Conservation (phyloP, 2,329 filamentous ascomycete species). For the Chaetomium sp. region DNA sequence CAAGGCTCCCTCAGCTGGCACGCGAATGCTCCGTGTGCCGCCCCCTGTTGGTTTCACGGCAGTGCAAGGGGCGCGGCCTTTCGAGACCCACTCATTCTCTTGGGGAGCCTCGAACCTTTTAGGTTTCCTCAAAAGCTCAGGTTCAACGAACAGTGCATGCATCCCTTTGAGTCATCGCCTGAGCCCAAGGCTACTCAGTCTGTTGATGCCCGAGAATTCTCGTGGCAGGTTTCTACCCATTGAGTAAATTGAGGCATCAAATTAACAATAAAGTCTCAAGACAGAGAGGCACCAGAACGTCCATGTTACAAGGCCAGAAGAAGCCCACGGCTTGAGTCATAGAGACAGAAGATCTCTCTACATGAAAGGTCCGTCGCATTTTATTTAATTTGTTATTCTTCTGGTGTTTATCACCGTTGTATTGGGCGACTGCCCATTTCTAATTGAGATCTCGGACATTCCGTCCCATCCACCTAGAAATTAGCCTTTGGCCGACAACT, state of each 20-base stretch:
- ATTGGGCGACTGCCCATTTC: background rate
- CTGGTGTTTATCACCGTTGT: background rate
- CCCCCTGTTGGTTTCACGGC: slow-evolving; percentile 16
- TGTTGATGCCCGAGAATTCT: background rate
- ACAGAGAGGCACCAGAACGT: background rate
- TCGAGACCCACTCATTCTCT: background rate
- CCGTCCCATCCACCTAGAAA: background rate
- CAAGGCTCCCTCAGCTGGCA: slow-evolving; percentile 7
- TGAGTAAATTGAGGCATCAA: background rate
- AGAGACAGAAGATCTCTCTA: too few relatives aligned
- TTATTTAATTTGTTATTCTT: background rate
- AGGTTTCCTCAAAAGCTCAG: background rate
- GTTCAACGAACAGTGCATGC: background rate
- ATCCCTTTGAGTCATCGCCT: background rate
- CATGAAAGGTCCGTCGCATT: background rate
- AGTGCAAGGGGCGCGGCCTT: background rate
- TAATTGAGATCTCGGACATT: background rate
- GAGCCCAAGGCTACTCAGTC: background rate
- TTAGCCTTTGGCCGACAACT: background rate
- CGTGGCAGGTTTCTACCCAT: background rate
- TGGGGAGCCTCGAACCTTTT: background rate
- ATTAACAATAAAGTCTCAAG: background rate
- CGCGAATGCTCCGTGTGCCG: slow-evolving; percentile 3
- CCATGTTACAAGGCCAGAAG: background rate
- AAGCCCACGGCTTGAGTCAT: background rate